These are phyloP conservation scores for Ustilago vetiveriae DNA, from an alignment of 1,284 basidiomycete genomes.

Conservation along the genomic window DNA sequence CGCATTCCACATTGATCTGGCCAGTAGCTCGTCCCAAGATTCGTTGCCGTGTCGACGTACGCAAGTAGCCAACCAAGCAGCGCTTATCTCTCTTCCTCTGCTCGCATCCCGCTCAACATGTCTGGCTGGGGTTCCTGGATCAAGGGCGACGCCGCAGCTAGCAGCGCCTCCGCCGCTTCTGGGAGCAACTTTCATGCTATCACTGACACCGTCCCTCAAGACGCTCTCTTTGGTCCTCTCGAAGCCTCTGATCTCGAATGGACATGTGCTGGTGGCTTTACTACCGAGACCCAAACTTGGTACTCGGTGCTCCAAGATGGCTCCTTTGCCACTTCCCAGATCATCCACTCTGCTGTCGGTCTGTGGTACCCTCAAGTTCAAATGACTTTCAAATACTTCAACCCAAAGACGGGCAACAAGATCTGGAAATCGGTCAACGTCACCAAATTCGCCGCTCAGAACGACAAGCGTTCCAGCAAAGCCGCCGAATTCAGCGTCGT, in stretches of 20 bases:
- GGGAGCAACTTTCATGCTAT: conserved; percentile 62
- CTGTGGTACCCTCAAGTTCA: conserved; percentile 94
- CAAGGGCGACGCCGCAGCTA: conserved; percentile 33
- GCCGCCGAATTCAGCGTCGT: conserved; percentile 83
- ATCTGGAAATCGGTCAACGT: conserved; percentile 92
- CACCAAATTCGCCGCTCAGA: conserved; percentile 77
- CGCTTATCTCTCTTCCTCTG: background rate
- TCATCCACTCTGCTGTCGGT: conserved; percentile 93
- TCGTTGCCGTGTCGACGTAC: background rate
- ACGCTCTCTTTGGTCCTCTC: conserved; percentile 76
- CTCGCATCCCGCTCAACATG: conserved; percentile 22
- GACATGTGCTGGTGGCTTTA: conserved; percentile 82
- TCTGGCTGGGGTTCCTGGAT: conserved; percentile 66
- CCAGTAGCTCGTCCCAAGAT: too few species aligned
- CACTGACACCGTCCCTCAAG: conserved; percentile 55
- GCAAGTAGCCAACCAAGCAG: too few species aligned
- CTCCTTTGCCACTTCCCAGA: conserved; percentile 82
- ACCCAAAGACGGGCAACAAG: conserved; percentile 78
- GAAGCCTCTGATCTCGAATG: conserved; percentile 79
- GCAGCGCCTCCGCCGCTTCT: conserved; percentile 24
- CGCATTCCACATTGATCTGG: too few species aligned
- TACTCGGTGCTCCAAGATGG: conserved; percentile 88
- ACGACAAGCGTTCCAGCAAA: conserved; percentile 85
- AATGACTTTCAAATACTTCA: conserved; percentile 90
- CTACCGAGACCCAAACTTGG: conserved; percentile 90